Base-by-base conservation (phyloP, 768 basidiomycete species). In the Mycena filopes region DNA sequence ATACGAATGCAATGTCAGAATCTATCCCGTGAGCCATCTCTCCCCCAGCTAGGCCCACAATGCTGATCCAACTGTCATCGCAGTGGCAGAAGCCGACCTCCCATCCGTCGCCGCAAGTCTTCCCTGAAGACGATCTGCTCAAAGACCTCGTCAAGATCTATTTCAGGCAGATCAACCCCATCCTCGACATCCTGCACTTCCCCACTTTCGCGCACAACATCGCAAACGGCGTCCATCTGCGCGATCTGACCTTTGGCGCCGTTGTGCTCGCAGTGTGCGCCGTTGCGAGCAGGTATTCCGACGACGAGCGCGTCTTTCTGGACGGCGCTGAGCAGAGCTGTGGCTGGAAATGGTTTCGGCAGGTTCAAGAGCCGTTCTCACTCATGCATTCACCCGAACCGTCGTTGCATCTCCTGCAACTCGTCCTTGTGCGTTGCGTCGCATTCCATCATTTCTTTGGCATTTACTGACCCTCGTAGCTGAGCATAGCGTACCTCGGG, bases 271-370 rank as follows among this genome's bases (percentile, higher is more conserved):
- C 63, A 38, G 66, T 63, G 23, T 67, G 60, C 74, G 91, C 93
- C 0, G 76, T 86, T 55, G 93, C 87, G 1, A 75, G 89, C 0
- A 83, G 89, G 26, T 79, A 79, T 58, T 85, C 84, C 12, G 81
- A 89, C 28, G 90, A 94, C 72, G 82, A 84, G 0, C 81, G 89
- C 20, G 85, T 89, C 4, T 69, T 86, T 56, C 76, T 81, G 12
- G 81, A 82, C 54, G 78, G 78, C 42, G 74, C 4, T 3, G 25
- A 47, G 20, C 72, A 79, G 29, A 82, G 78, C 23, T 82, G 84
- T 33, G 90, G 89, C 0, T 90, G 88, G 87, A 84, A 82, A 63
- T 91, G 85, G 81, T 87, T 86, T 70, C 80, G 82, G 7, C 62
- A 63, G 48, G 61, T 63, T 16, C 6, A 33, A 6, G 12, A 12